Evolutionary conservation across 2,329 filamentous ascomycete species (phyloP), one percentile per base, ranked within the genome.

Genomic region (Fusarium nanum): DNA sequence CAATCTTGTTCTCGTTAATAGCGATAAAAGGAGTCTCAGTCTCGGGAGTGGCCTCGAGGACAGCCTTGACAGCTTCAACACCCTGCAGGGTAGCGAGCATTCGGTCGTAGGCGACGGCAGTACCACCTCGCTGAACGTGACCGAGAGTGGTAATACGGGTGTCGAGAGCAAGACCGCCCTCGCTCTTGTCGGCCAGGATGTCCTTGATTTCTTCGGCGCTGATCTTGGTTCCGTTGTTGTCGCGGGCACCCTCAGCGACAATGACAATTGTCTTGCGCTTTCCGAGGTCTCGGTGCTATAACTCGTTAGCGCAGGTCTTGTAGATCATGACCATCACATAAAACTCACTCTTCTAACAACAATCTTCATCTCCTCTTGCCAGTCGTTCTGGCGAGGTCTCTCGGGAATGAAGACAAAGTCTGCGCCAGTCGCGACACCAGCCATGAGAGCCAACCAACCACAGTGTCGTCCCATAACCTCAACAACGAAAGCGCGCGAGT

Each of bases 391-490:
- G 47, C 93, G 93, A 63, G 96, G 96, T 78, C 94, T 94, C 82
- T 99, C 96, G 1, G 96, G 96, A 70, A 98, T 95, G 81, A 99
- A 98, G 75, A 98, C 89, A 81, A 97, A 99, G 81, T 99, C 96
- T 18, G 96, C 94, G 52, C 95, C 96, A 1, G 93, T 97, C 62
- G 93, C 94, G 64, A 99, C 94, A 76, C 94, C 95, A 16, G 95
- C 92, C 91, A 98, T 98, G 67, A 99, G 87, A 42, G 96, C 96
- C 67, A 99, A 86, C 96, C 96, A 99, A 68, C 96, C 96, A 79
- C 96, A 99, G 82, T 99, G 95, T 64, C 96, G 88, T 52, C 96
- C 96, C 96, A 99, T 99, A 76, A 99, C 96, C 81, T 98, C 96
- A 68, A 99, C 92, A 60, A 99, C 94, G 80, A 99, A 99, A 41